phyloP scores from a whole-genome alignment of 805 yeast genomes.

The Yamadazyma olivae region DNA sequence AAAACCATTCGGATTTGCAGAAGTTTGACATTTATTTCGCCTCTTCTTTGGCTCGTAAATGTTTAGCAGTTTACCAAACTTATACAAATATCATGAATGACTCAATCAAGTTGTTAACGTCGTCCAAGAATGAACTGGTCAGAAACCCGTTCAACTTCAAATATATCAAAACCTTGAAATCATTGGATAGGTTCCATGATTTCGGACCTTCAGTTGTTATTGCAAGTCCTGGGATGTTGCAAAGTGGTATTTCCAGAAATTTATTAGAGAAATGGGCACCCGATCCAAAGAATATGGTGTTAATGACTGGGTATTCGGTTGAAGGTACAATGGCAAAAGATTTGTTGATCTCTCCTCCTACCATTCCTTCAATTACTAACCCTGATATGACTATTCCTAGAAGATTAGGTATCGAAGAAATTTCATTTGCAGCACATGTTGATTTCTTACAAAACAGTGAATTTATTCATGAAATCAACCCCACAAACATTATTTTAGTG shows the following conservation, averaged over 20 bases:
- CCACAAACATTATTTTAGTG: slow-evolving; percentile 82
- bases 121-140: slow-evolving; percentile 23
- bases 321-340: slow-evolving; percentile 98
- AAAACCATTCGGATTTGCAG: slow-evolving; percentile 74
- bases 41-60: slow-evolving; percentile 87
- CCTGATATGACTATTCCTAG: slow-evolving; percentile 86
- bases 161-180: slow-evolving; percentile 74
- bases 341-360: slow-evolving; percentile 80
- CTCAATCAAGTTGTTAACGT: slow-evolving; percentile 63
- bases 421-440: slow-evolving; percentile 99
- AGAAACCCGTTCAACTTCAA: slow-evolving; percentile 87
- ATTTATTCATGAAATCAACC: slow-evolving; percentile 84
- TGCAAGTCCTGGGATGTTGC: slow-evolving; percentile 98
- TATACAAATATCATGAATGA: slow-evolving; percentile 98
- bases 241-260: slow-evolving; percentile 91
- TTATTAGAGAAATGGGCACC: slow-evolving; percentile 96
- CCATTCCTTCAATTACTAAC: slow-evolving; percentile 80
- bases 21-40: slow-evolving; percentile 86
- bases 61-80: slow-evolving; percentile 96
- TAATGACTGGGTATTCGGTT: slow-evolving; percentile 94
- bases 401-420: slow-evolving; percentile 82
- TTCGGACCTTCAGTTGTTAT: slow-evolving; percentile 94
- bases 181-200: slow-evolving; percentile 83
- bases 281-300: slow-evolving; percentile 82
- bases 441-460: slow-evolving; percentile 92